These are phyloP conservation scores for Nakazawaea holstii DNA, from an alignment of 805 yeast species.

Conservation along the genomic window DNA sequence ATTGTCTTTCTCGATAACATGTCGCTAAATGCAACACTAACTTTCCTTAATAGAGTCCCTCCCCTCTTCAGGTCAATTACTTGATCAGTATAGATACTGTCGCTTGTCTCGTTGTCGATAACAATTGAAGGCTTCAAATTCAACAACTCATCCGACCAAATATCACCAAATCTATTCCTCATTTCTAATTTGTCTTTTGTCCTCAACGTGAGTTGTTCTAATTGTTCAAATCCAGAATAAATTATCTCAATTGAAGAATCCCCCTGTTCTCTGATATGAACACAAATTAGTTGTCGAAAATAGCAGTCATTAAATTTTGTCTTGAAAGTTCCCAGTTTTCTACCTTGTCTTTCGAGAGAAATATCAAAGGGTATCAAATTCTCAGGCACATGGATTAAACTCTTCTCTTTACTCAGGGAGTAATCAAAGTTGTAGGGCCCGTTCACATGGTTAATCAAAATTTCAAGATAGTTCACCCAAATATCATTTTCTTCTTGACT, in stretches of 20 bases:
- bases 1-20: neutral
- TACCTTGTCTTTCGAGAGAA: conserved; percentile 15
- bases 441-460: conserved; percentile 23
- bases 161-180: conserved; percentile 23
- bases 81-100: too few relatives aligned
- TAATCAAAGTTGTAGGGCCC: conserved; percentile 25
- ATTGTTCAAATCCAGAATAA: conserved; percentile 8
- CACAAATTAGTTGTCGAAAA: conserved; percentile 19
- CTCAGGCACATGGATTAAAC: conserved; percentile 12
- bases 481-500: conserved; percentile 27
- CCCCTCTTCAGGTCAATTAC: neutral
- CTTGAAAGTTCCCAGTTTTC: conserved; percentile 5
- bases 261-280: conserved; percentile 14
- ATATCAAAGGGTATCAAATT: conserved; percentile 17
- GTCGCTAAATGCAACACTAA: neutral
- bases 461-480: conserved; percentile 36
- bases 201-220: conserved; percentile 9
- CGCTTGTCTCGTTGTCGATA: too few relatives aligned
- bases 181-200: conserved; percentile 18
- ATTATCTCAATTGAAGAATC: conserved; percentile 1
- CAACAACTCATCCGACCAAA: conserved; percentile 28
- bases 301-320: conserved; percentile 17
- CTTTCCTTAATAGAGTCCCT: neutral
- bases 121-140: neutral
- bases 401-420: conserved; percentile 14